phyloP scores from a whole-genome alignment of 306 rosid genomes.

The Gillenia trifoliata region DNA sequence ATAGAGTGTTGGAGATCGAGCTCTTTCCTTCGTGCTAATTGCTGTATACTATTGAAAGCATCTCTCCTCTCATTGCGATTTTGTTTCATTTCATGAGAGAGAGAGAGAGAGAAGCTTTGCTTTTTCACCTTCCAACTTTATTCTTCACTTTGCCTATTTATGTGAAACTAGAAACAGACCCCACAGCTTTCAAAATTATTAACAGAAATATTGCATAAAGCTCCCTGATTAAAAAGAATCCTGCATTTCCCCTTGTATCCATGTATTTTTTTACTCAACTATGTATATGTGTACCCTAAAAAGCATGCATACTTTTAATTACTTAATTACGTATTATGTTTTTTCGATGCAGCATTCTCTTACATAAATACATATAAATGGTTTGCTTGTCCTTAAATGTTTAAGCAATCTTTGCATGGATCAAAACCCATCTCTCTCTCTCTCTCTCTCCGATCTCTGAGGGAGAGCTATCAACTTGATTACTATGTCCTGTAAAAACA shows the following conservation, averaged over 20 bases:
- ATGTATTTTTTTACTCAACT: not conserved
- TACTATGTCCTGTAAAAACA: not conserved
- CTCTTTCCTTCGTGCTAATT: conserved; percentile 33
- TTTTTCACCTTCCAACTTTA: conserved; percentile 23
- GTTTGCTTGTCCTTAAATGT: not conserved
- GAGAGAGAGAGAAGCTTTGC: not conserved
- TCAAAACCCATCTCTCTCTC: not conserved
- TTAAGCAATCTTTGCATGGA: not conserved
- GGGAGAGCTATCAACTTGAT: not conserved
- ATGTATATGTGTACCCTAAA: not conserved
- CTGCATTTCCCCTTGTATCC: not conserved
- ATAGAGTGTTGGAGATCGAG: conserved; percentile 49
- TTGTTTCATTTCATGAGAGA: not conserved
- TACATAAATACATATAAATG: not conserved
- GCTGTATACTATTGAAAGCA: conserved; percentile 20
- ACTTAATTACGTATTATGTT: not conserved
- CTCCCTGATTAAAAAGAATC: not conserved
- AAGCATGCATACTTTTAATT: not conserved
- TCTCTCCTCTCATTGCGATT: conserved; percentile 25
- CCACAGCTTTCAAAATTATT: conserved; percentile 34
- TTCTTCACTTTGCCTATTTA: conserved; percentile 42
- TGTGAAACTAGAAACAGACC: conserved; percentile 24
- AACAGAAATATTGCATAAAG: conserved; percentile 16
- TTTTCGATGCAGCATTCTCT: not conserved
- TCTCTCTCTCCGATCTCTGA: no score